Evolutionary conservation across 805 yeast genomes (phyloP).

Genomic region (Kodamaea hsintzibuensis): DNA sequence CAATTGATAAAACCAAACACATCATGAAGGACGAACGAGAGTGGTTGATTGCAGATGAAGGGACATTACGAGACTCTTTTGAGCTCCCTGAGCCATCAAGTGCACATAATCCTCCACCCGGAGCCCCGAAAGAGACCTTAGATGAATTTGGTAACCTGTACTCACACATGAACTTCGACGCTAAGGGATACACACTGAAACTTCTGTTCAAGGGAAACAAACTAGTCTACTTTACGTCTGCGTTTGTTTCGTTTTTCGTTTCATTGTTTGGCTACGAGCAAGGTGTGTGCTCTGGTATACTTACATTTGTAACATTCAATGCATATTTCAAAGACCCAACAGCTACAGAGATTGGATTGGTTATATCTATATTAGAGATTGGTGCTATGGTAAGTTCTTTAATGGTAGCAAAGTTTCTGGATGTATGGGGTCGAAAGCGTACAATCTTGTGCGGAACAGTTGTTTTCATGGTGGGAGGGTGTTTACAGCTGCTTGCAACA

Average conservation of each 20-base stretch:
- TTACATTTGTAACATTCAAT: conserved; percentile 71
- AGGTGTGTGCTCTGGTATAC: conserved; percentile 87
- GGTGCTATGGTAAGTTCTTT: conserved; percentile 84
- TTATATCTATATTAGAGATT: conserved; percentile 84
- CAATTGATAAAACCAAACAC: neutral
- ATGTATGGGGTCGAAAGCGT: conserved; percentile 72
- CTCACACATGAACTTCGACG: conserved; percentile 38
- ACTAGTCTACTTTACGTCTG: conserved; percentile 45
- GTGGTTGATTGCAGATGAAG: conserved; percentile 6
- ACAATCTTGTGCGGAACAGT: conserved; percentile 81
- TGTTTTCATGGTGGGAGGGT: conserved; percentile 77
- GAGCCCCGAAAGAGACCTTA: neutral
- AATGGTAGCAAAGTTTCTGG: conserved; percentile 76
- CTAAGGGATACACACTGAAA: conserved; percentile 30
- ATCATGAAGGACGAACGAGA: conserved; percentile 7
- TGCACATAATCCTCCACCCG: neutral
- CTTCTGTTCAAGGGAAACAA: conserved; percentile 39
- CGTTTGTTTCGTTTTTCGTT: conserved; percentile 45
- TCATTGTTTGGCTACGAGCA: conserved; percentile 48
- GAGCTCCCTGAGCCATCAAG: conserved; percentile 3
- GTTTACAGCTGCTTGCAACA: conserved; percentile 62
- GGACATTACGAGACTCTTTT: conserved; percentile 3
- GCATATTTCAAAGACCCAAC: conserved; percentile 72
- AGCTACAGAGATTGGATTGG: conserved; percentile 74
- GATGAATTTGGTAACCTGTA: conserved; percentile 39